Base-by-base conservation (phyloP, 192 early-diverging fungal species). In the Coemansia sp. region DNA sequence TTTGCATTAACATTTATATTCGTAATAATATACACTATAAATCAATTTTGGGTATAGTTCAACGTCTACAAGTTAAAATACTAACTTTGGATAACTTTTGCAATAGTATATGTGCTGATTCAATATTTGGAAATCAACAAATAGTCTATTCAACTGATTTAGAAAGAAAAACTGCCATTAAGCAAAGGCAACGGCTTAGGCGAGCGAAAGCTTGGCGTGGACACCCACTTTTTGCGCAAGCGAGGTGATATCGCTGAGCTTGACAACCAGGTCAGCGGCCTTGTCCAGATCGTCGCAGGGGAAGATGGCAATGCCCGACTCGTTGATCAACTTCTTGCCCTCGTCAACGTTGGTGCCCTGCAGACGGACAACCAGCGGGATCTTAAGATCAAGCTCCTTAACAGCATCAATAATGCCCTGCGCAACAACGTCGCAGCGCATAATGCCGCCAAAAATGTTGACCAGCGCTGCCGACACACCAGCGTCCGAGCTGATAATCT, bases 391-490 rank as follows among this genome's bases (percentile, higher is more conserved):
- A 43, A 99, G 85, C 68, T 96, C 86, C 71, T 91, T 85, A 37
- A 96, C 91, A 49, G 95, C 97, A 13, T 90, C 87, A 83, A 99
- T 97, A 71, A 99, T 95, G 74, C 95, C 97, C 81, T 97, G 86
- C 32, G 97, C 95, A 85, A 98, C 95, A 54, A 99, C 89, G 76
- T 97, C 95, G 83, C 95, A 99, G 59, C 95, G 90, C 95, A 99
- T 99, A 77, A 99, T 99, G 61, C 95, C 97, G 68, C 97, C 95
- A 71, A 99, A 99, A 74, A 99, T 99, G 85, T 99, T 99, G 71
- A 97, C 95, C 65, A 99, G 92, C 65, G 95, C 94, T 50, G 94
- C 93, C n/a, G 92, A 90, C 13, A 99, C 95, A 56, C 86, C 85
- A n/a, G 93, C 89, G 65, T 99, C 97, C 19, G 94, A 94, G 74